These are phyloP conservation scores for Cercospora beticola DNA, from an alignment of 2,329 filamentous ascomycete species.

Conservation along the genomic window DNA sequence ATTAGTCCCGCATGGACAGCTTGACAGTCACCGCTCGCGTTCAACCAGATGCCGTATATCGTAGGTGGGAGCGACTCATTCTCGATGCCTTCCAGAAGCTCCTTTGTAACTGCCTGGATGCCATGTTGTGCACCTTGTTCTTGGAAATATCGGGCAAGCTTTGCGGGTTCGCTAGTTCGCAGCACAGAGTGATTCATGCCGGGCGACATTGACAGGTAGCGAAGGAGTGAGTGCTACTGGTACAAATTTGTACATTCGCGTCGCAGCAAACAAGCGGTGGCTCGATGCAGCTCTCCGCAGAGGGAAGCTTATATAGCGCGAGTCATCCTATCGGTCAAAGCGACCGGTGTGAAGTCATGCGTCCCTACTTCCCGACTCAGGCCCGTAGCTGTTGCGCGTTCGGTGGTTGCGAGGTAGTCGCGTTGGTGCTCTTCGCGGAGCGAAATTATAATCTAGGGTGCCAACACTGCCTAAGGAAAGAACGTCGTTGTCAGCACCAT, in stretches of 20 bases:
- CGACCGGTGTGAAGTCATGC: neutral
- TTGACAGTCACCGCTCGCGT: slow-evolving; percentile 18
- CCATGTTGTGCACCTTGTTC: neutral
- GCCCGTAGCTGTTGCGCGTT: too few species aligned
- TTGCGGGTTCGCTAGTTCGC: slow-evolving; percentile 5
- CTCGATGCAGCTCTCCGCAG: neutral
- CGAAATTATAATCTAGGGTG: too few species aligned
- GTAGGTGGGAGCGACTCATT: slow-evolving; percentile 23
- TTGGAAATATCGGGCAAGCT: slow-evolving; percentile 18
- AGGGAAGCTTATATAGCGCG: neutral
- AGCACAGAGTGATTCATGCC: slow-evolving; percentile 14
- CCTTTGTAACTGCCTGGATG: slow-evolving; percentile 13
- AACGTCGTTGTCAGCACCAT: too few species aligned
- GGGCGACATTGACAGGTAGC: neutral
- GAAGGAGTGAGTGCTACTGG: neutral
- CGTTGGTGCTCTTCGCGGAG: too few species aligned
- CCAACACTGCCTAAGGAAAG: too few species aligned
- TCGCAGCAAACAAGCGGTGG: neutral
- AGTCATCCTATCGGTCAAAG: neutral
- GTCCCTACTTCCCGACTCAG: neutral
- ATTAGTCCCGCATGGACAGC: slow-evolving; percentile 19
- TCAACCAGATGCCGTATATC: slow-evolving; percentile 26
- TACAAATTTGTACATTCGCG: neutral
- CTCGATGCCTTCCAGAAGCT: slow-evolving; percentile 21
- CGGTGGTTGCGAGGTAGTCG: too few species aligned